Conservation (phyloP, 495 filamentous ascomycete genomes). For the Penicillium ochrochloron region DNA sequence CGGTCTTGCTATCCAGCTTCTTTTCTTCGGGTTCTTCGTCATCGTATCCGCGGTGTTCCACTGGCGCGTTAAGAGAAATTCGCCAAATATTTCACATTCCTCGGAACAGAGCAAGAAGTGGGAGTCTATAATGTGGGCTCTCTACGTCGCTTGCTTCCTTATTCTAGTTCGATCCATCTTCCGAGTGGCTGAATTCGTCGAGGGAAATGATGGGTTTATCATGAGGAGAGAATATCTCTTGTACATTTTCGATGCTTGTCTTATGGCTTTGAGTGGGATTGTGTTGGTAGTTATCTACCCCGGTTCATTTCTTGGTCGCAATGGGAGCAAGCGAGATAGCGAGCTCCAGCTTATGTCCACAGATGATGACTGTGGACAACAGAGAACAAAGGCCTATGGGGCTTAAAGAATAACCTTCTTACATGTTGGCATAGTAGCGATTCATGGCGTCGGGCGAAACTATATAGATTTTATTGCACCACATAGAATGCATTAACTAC, state of each 20-base stretch:
- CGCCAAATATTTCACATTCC: background rate
- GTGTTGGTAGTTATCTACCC: slow-evolving; percentile 15
- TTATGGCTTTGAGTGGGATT: slow-evolving; percentile 53
- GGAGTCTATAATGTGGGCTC: slow-evolving; percentile 52
- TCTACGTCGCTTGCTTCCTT: slow-evolving; percentile 56
- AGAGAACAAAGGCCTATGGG: background rate
- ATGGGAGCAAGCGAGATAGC: slow-evolving; percentile 16
- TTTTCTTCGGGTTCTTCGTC: slow-evolving; percentile 51
- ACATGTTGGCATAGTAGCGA: background rate
- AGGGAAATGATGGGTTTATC: slow-evolving; percentile 57
- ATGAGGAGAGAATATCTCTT: slow-evolving; percentile 60
- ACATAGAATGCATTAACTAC: background rate
- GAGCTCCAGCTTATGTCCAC: slow-evolving; percentile 17
- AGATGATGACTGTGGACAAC: background rate
- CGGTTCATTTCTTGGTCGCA: slow-evolving; percentile 7
- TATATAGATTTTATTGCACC: background rate
- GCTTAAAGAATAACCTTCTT: background rate
- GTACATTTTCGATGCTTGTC: slow-evolving; percentile 63
- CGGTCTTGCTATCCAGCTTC: slow-evolving; percentile 45
- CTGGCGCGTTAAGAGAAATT: slow-evolving; percentile 27
- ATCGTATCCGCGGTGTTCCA: slow-evolving; percentile 42
- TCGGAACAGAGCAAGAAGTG: slow-evolving; percentile 40
- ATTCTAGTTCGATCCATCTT: slow-evolving; percentile 66
- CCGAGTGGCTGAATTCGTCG: slow-evolving; percentile 62
- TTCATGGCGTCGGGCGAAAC: background rate